phyloP scores from a whole-genome alignment of 805 yeast genomes.

The Hanseniaspora mollemarum region DNA sequence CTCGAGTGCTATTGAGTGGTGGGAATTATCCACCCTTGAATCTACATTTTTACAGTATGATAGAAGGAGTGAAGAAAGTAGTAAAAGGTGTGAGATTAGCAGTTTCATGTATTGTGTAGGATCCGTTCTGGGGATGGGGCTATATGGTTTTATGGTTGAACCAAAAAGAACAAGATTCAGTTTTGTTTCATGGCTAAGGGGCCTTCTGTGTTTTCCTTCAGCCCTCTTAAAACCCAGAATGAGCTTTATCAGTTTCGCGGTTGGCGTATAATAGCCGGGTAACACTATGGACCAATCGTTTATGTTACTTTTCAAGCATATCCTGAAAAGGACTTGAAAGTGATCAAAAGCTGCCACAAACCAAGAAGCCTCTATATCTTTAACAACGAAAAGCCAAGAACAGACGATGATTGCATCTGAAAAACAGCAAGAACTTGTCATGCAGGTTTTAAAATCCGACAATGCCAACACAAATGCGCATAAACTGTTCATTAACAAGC shows the following conservation, averaged over 20 bases:
- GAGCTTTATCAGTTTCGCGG: too few species aligned
- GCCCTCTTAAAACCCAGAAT: too few species aligned
- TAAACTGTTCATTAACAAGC: slow-evolving; percentile 5
- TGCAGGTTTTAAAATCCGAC: background rate
- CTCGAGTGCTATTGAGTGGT: background rate
- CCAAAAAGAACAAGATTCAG: too few species aligned
- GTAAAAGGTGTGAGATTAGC: background rate
- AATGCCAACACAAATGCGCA: background rate
- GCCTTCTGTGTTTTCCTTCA: too few species aligned
- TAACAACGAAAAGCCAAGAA: too few species aligned
- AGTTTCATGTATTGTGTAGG: too few species aligned
- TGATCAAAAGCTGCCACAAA: too few species aligned
- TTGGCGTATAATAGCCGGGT: background rate
- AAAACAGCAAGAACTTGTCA: background rate
- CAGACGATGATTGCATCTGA: background rate
- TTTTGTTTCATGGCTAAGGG: background rate
- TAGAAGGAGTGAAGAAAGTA: background rate
- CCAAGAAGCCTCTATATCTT: background rate
- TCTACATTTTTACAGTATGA: background rate
- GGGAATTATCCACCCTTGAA: background rate
- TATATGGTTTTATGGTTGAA: too few species aligned
- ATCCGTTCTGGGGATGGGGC: too few species aligned
- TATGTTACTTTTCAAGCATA: background rate
- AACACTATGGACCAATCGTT: too few species aligned
- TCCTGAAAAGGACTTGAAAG: too few species aligned